Base-by-base conservation (phyloP, 2,329 filamentous ascomycete species). In the Leptosphaerulina australis region DNA sequence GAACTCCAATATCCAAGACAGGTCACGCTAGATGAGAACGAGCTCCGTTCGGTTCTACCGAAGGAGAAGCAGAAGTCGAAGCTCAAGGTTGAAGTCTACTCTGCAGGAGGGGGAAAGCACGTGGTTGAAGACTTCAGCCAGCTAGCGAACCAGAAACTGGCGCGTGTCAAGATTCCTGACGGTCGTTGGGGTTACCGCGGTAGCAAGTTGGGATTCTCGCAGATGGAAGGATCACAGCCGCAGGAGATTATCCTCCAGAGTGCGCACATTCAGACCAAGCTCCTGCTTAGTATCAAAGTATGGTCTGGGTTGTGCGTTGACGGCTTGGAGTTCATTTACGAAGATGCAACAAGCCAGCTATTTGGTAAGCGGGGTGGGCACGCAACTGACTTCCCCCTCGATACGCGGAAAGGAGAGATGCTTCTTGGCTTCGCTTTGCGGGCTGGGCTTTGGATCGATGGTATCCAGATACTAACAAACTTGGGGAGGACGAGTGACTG, bases 251-350 rank as follows among this genome's bases (percentile, higher is more conserved):
- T 97, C 29, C 85, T 95, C 55, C 83, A 87, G 31, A 89, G 86
- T 65, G 83, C 86, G 11, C 58, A 71, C 44, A 68, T 71, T 10
- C 83, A 85, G 55, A 88, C 84, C 24, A 88, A 91, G 56, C 81
- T 96, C 22, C 78, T 97, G 55, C 87, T 85, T 1, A 83, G 83
- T 4, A 82, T 97, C 48, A 82, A 85, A 52, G 80, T 96, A 11
- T 95, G 91, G 66, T 87, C 91, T 62, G 91, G 89, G 2, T 77
- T 80, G 50, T 87, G 87, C 3, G 68, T 97, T 10, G 88, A 96
- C 69, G 94, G 94, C 0, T 73, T 99, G 15, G 93, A 97, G 70
- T 97, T 99, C 72, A 80, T 89, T 51, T 97, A 96, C 67, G 93
- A 97, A 65, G 91, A 97, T 70, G 82, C 83, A 12, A 88, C 89